Evolutionary conservation across 2,329 filamentous ascomycete genomes (phyloP).

Genomic region (Neurospora sp.): DNA sequence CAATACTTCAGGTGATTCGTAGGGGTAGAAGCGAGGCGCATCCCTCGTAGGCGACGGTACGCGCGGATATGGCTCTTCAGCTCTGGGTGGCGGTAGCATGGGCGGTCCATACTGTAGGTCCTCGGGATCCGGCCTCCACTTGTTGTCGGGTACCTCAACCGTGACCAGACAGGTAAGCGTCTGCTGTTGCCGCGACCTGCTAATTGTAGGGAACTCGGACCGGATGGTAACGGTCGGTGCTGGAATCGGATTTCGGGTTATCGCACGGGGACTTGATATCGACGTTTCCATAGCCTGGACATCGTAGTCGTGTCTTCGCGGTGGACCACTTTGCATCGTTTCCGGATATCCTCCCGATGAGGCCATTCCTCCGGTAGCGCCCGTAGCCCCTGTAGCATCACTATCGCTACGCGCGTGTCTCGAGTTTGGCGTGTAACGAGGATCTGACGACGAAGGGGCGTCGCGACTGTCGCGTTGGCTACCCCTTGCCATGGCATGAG

Average conservation of each 20-base stretch:
- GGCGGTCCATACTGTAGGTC: slow-evolving; percentile 54
- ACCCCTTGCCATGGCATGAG: slow-evolving; percentile 28
- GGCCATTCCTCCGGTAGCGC: slow-evolving; percentile 37
- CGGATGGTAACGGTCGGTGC: slow-evolving; percentile 86
- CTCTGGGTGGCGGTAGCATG: slow-evolving; percentile 28
- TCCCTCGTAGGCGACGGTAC: slow-evolving; percentile 51
- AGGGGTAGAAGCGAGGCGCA: slow-evolving; percentile 54
- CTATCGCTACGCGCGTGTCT: slow-evolving; percentile 71
- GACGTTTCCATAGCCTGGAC: slow-evolving; percentile 92
- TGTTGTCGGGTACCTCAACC: slow-evolving; percentile 84
- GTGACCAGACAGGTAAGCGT: slow-evolving; percentile 90
- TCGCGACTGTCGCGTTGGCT: slow-evolving; percentile 35
- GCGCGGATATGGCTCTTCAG: slow-evolving; percentile 44
- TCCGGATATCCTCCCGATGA: slow-evolving; percentile 77
- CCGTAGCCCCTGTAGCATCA: slow-evolving; percentile 44
- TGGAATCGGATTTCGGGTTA: slow-evolving; percentile 78
- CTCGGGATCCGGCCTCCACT: slow-evolving; percentile 79
- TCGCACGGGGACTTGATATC: slow-evolving; percentile 60
- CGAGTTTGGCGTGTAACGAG: slow-evolving; percentile 34
- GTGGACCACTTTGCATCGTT: slow-evolving; percentile 57
- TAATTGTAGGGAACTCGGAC: slow-evolving; percentile 94
- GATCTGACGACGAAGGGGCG: slow-evolving; percentile 22
- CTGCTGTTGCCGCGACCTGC: slow-evolving; percentile 84
- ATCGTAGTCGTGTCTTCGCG: slow-evolving; percentile 80
- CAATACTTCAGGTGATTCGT: slow-evolving; percentile 66